Evolutionary conservation across 1,139 yeast genomes (phyloP).

Genomic region (Lodderomyces metapsilosis): DNA sequence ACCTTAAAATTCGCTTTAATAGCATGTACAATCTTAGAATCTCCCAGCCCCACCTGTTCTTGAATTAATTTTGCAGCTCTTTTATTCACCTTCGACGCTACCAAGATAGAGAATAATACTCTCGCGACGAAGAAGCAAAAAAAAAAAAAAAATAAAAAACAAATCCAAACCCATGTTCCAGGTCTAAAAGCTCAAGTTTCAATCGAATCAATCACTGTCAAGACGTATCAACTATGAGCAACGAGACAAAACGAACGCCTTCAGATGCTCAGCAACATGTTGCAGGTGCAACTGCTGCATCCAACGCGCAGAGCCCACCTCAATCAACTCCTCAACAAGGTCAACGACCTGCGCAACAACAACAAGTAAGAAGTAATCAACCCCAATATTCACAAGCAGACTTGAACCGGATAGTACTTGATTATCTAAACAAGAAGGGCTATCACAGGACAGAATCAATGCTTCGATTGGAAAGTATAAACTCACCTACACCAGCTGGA

Average conservation of each 20-base stretch:
- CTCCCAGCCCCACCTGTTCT: too few species aligned
- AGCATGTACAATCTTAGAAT: too few species aligned
- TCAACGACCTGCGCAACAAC: slow-evolving; percentile 8
- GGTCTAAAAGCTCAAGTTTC: not conserved
- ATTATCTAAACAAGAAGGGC: slow-evolving; percentile 89
- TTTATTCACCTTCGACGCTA: too few species aligned
- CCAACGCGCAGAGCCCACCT: not conserved
- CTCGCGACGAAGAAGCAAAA: not conserved
- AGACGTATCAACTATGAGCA: not conserved
- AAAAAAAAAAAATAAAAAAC: not conserved
- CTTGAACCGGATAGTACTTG: slow-evolving; percentile 84
- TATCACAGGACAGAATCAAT: slow-evolving; percentile 92
- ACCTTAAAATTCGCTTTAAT: too few species aligned
- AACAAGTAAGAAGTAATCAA: slow-evolving; percentile 19
- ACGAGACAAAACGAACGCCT: not conserved
- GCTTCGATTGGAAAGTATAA: slow-evolving; percentile 83
- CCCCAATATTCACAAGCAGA: slow-evolving; percentile 66
- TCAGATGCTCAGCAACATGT: not conserved
- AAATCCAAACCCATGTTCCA: not conserved
- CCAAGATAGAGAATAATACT: not conserved
- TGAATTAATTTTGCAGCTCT: too few species aligned
- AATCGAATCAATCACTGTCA: not conserved
- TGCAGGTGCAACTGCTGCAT: not conserved
- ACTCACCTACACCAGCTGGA: slow-evolving; percentile 58
- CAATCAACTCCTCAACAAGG: not conserved